Base-by-base conservation (phyloP, 2,329 filamentous ascomycete genomes). In the Fusarium decemcellulare region DNA sequence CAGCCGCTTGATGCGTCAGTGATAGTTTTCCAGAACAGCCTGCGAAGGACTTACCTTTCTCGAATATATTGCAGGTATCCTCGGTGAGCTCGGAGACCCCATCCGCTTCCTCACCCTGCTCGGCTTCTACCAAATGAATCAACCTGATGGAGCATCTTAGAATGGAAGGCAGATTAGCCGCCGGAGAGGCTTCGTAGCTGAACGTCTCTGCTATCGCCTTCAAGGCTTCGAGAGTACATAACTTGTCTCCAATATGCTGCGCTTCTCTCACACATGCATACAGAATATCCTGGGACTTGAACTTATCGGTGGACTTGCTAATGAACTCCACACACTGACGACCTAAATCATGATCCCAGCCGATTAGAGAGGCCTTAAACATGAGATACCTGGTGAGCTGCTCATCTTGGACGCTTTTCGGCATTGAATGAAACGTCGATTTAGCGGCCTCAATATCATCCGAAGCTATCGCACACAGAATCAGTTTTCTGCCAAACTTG, bases 221-320 rank as follows among this genome's bases (percentile, higher is more conserved):
- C 34, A 84, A 73, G 8, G 80, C 80, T 12, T 72, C 67, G 27
- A 82, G 61, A 0, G 90, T 87, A 67, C 91, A 88, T 0, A 82
- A 67, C 53, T 86, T 90, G 65, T 93, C 88, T 0, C 90, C 88
- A 1, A 83, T 82, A 66, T 89, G 84, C 52, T 94, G 90, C 4
- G 93, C 92, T 77, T 97, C 93, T 30, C 93, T 81, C 23, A 93
- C 88, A 72, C 94, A 97, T 1, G 93, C 92, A 68, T 95, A 94
- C 1, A 98, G 83, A 44, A 94, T 87, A 14, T 89, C 88, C 18
- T 84, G 82, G 3, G 67, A 71, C 32, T 73, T 60, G 36, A 90
- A 86, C 23, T 86, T 84, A 1, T 82, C 76, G 0, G 84, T 82
- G 8, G 82, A 76, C n/a, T 83, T 83, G 59, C 85, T 86, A 29